Base-by-base conservation (phyloP, 2,329 filamentous ascomycete species). In the Biscogniauxia sp. region DNA sequence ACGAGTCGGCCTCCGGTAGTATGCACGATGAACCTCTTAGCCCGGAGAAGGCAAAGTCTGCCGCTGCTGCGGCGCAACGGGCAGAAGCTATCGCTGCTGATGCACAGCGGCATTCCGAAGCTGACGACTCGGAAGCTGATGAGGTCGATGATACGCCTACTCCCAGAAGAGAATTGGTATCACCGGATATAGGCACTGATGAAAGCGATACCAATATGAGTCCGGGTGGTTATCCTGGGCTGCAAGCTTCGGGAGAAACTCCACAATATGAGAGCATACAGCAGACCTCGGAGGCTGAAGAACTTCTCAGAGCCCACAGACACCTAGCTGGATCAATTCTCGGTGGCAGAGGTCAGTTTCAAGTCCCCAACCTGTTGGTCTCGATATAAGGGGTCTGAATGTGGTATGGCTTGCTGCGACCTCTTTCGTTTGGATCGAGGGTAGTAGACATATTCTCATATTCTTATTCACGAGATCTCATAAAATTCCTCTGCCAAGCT, bases 21-120 rank as follows among this genome's bases (percentile, higher is more conserved):
- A 62, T 66, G 11, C 68, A 26, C 15, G 55, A 65, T 20, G 59
- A 61, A 50, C 58, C 58, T 25, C 41, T 61, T 5, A 54, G 57
- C 51, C 53, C 53, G 5, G 53, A 52, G 19, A 64, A 63, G 45
- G 55, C 56, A 2, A 63, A 58, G 32, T 63, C 75, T 8, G 74
- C 74, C 5, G 75, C 73, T 1, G 76, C 74, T 19, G 76, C 77
- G 2, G 75, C 76, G 53, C 71, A 75, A 55, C 72, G 77, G 51
- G 76, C 75, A 2, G 70, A 71, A 49, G 67, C 73, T 45, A 68
- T 78, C 41, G 77, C 76, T 67, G 20, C 76, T 68, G 57, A 69
- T 77, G 32, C 71, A 66, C 54, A 66, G 65, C 2, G 63, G 62
- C 49, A 70, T 65, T 53, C 69, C 66, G 57, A 62, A 63, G 13